A percentile compares a stretch with the other conserved stretches of the same genome.
Conservation (phyloP, 305 asterid species). For the Fraxinus albicans region DNA sequence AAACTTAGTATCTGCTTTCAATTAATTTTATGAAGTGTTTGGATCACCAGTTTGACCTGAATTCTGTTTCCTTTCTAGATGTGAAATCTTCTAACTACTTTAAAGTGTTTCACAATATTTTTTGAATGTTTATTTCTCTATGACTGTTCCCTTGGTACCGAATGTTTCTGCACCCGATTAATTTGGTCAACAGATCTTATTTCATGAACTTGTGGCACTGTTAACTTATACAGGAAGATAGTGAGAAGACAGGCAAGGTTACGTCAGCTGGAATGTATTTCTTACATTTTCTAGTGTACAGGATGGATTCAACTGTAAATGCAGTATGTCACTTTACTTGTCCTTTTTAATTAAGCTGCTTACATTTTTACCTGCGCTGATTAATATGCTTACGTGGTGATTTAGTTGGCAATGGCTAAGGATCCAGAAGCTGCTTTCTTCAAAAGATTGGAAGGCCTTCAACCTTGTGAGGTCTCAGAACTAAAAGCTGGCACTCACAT, state of each 20-base stretch:
- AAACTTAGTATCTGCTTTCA: neutral
- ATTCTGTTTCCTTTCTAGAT: neutral
- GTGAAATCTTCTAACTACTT: neutral
- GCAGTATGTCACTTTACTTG: conserved; percentile 56
- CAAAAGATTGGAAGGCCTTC: conserved; percentile 95
- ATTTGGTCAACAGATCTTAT: neutral
- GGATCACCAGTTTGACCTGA: neutral
- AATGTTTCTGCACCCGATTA: conserved; percentile 30
- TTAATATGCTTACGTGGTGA: conserved; percentile 27
- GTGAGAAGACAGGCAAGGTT: conserved; percentile 88
- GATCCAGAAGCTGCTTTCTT: conserved; percentile 98
- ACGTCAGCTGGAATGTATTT: conserved; percentile 98
- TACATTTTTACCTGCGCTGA: conserved; percentile 10
- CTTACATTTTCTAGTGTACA: conserved; percentile 96
- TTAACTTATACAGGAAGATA: conserved; percentile 71
- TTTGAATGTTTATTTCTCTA: conserved; percentile 46
- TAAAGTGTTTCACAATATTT: conserved; percentile 32
- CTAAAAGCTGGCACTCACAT: conserved; percentile 96
- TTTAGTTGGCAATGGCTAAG: conserved; percentile 95
- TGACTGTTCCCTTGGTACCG: neutral
- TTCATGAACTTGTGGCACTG: conserved; percentile 16
- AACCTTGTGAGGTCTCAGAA: conserved; percentile 97
- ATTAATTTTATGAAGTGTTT: conserved; percentile 12
- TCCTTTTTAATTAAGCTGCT: conserved; percentile 4
- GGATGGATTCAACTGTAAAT: conserved; percentile 96